Evolutionary conservation across 805 yeast genomes (phyloP).

Genomic region (Suhomyces pyralidae): DNA sequence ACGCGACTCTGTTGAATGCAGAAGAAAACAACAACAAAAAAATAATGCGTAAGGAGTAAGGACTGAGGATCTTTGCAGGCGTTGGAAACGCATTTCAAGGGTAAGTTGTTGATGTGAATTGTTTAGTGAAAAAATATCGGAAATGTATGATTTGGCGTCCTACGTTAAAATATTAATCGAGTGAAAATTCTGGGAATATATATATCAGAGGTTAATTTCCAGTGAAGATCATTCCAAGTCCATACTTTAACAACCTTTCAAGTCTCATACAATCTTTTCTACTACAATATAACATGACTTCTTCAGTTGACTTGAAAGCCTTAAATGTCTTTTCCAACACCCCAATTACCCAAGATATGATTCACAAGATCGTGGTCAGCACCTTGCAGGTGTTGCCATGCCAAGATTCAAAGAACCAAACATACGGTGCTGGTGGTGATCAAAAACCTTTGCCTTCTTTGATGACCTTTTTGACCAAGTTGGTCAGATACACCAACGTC

Average conservation of each 20-base stretch:
- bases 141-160: neutral
- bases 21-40: neutral
- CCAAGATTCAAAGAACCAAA: slow-evolving; percentile 36
- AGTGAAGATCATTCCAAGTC: neutral
- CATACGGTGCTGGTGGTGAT: slow-evolving; percentile 23
- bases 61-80: slow-evolving; percentile 1
- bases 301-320: slow-evolving; percentile 45
- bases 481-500: slow-evolving; percentile 75
- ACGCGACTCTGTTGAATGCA: neutral
- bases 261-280: neutral
- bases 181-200: neutral
- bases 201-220: neutral
- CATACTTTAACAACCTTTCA: neutral
- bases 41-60: neutral
- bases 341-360: slow-evolving; percentile 74
- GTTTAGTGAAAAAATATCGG: neutral
- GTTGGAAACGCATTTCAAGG: slow-evolving; percentile 1
- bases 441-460: slow-evolving; percentile 58
- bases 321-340: slow-evolving; percentile 55
- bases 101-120: neutral
- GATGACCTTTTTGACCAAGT: slow-evolving; percentile 67
- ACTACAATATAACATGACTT: slow-evolving; percentile 11
- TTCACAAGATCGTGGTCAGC: slow-evolving; percentile 62
- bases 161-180: neutral
- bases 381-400: slow-evolving; percentile 69